phyloP scores from a whole-genome alignment of 129 eudicot genomes.

The Rutidosis leptorrhynchoides region DNA sequence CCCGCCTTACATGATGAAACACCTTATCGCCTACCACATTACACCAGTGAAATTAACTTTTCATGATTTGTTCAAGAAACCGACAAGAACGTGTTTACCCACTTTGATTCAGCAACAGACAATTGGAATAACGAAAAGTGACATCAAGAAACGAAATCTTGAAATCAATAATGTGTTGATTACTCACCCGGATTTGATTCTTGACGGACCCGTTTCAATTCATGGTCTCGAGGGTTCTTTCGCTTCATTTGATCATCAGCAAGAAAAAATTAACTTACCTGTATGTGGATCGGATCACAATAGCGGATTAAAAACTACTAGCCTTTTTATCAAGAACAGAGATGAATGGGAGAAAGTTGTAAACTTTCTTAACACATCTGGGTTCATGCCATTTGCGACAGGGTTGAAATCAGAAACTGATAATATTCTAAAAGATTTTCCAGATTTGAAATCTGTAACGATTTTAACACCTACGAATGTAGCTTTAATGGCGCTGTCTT shows the following conservation, averaged over 20 bases:
- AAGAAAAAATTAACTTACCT: constrained; percentile 30
- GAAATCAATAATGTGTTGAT: constrained; percentile 58
- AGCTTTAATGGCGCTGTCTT: constrained; percentile 41
- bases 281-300: constrained; percentile 22
- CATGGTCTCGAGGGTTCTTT: constrained; percentile 52
- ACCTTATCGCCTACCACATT: constrained; percentile 55
- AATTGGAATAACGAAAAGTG: constrained; percentile 37
- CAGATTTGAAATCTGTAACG: constrained; percentile 43
- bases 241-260: constrained; percentile 23
- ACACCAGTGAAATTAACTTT: constrained; percentile 38
- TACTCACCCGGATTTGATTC: constrained; percentile 65
- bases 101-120: constrained; percentile 39
- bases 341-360: constrained; percentile 51
- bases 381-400: constrained; percentile 58
- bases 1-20: constrained; percentile 40
- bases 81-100: constrained; percentile 41
- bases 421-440: constrained; percentile 44
- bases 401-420: constrained; percentile 55
- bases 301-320: neutral
- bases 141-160: constrained; percentile 22
- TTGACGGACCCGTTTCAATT: constrained; percentile 46
- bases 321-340: constrained; percentile 12
- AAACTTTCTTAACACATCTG: constrained; percentile 38
- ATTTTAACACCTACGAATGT: constrained; percentile 51
- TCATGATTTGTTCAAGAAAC: constrained; percentile 42